These are phyloP conservation scores for Mycena galopus DNA, from an alignment of 768 basidiomycete species.

Conservation along the genomic window DNA sequence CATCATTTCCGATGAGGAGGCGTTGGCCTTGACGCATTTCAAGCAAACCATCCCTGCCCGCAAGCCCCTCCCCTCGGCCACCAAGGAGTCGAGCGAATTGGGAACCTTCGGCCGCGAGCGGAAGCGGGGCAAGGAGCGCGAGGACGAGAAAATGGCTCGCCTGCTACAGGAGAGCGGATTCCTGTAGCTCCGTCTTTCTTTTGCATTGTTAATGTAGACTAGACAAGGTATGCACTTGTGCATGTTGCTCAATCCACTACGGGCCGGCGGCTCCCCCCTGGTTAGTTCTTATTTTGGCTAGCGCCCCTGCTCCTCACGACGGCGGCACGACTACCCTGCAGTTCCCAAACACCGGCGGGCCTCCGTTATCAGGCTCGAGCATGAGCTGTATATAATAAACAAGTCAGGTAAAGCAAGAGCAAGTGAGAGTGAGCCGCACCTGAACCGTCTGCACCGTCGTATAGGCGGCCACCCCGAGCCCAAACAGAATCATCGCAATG, in stretches of 20 bases:
- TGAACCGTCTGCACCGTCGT: conserved; percentile 85
- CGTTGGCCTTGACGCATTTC: too few species aligned
- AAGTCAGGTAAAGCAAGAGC: neutral
- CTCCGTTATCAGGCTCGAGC: conserved; percentile 60
- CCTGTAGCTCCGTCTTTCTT: too few species aligned
- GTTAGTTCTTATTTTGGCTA: neutral
- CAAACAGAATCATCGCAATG: conserved; percentile 82
- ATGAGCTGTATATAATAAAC: too few species aligned
- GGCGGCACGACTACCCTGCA: conserved; percentile 37
- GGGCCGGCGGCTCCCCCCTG: too few species aligned
- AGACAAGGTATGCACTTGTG: neutral
- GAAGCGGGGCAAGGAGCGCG: too few species aligned
- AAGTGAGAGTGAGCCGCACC: conserved; percentile 55
- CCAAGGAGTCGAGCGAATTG: too few species aligned
- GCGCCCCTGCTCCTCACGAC: neutral
- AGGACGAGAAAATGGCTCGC: too few species aligned
- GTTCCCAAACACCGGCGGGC: conserved; percentile 51
- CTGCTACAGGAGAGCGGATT: too few species aligned
- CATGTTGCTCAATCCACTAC: neutral
- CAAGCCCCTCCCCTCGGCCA: too few species aligned
- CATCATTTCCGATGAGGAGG: too few species aligned
- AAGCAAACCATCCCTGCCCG: too few species aligned
- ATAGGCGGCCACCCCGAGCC: conserved; percentile 76
- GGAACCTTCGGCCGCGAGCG: too few species aligned
- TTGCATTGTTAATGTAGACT: neutral